Conservation (phyloP, 1,284 basidiomycete species). For the Cryptococcus sp. region DNA sequence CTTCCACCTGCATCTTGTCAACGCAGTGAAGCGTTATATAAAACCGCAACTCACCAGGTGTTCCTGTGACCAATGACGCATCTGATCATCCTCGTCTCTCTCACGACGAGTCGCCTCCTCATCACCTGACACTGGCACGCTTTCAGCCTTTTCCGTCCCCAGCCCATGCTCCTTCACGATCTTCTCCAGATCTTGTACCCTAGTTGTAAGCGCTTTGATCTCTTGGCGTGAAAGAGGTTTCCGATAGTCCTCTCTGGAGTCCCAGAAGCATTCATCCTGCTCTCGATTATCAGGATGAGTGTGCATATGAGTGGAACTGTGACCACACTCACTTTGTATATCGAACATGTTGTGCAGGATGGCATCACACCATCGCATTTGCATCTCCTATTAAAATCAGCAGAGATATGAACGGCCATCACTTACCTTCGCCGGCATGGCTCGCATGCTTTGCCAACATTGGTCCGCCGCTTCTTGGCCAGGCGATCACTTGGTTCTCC, state of each 20-base stretch:
- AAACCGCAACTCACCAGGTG: conserved; percentile 19
- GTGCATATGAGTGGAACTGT: neutral
- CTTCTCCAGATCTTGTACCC: conserved; percentile 29
- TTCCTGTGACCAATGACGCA: conserved; percentile 17
- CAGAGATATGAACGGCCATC: neutral
- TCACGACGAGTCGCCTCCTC: neutral
- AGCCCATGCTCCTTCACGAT: conserved; percentile 27
- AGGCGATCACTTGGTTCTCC: neutral
- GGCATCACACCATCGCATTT: conserved; percentile 46
- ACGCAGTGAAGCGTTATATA: neutral
- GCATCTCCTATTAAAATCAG: conserved; percentile 26
- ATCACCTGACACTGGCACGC: conserved; percentile 2
- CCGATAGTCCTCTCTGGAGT: conserved; percentile 29
- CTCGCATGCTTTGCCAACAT: conserved; percentile 38
- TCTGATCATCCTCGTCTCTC: too few species aligned
- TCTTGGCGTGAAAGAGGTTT: conserved; percentile 33
- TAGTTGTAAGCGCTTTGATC: conserved; percentile 25
- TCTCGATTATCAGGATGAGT: neutral
- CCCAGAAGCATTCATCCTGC: conserved; percentile 35
- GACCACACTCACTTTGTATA: conserved; percentile 31
- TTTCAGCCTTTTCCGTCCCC: neutral
- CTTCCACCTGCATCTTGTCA: conserved; percentile 22
- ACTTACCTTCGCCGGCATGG: conserved; percentile 32
- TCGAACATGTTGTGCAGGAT: conserved; percentile 38
- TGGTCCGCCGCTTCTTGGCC: conserved; percentile 28